Percentiles rank a stretch among this genome's conserved stretches.
Conservation (phyloP, 1,284 basidiomycete genomes). For the Ganoderma lucidum region DNA sequence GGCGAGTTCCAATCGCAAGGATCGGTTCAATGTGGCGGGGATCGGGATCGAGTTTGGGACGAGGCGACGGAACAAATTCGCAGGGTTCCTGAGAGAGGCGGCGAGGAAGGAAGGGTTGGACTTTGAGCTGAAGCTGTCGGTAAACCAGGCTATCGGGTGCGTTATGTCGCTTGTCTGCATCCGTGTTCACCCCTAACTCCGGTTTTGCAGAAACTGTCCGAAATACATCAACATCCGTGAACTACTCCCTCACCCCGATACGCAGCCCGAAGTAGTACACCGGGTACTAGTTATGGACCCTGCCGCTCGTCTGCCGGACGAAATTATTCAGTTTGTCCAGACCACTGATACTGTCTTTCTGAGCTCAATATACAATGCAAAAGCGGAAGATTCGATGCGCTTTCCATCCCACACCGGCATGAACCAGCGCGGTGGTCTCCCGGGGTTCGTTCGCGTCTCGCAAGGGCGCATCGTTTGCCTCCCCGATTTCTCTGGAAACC, state of each 20-base stretch:
- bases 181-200: not conserved
- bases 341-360: not conserved
- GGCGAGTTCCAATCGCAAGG: not conserved
- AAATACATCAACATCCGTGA: conserved; percentile 3
- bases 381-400: not conserved
- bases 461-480: not conserved
- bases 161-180: not conserved
- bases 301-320: not conserved
- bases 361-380: not conserved
- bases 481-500: conserved; percentile 4
- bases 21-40: not conserved
- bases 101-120: not conserved
- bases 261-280: not conserved
- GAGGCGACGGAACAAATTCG: not conserved
- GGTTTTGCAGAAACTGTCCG: not conserved
- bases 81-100: not conserved
- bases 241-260: not conserved
- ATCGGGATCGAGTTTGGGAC: conserved; percentile 1
- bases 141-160: conserved; percentile 1
- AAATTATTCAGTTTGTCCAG: not conserved
- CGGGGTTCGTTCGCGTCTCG: not conserved
- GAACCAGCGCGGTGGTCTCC: conserved; percentile 2
- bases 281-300: not conserved
- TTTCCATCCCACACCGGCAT: conserved; percentile 6
- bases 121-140: conserved; percentile 1